These are phyloP conservation scores for Pleodorina starrii DNA, from an alignment of 139 green algal genomes.

Conservation along the genomic window DNA sequence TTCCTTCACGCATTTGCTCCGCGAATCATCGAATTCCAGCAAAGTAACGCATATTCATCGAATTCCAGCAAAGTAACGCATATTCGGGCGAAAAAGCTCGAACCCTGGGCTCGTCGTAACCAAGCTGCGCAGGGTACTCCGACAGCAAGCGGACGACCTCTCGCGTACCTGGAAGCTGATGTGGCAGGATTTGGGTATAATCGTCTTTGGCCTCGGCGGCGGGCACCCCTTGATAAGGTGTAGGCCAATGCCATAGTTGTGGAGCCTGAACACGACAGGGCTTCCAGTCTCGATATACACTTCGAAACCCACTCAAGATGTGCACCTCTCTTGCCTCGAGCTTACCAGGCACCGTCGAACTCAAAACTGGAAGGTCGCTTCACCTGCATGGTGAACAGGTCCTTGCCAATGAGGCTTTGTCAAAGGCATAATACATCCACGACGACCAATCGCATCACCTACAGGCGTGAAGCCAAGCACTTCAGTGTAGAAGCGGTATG, in stretches of 20 bases:
- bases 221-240: slow-evolving; percentile 78
- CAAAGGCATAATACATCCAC: no score
- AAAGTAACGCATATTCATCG: no score
- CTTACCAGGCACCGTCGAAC: slow-evolving; percentile 82
- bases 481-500: slow-evolving; percentile 73
- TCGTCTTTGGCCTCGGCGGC: slow-evolving; percentile 25
- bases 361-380: slow-evolving; percentile 73
- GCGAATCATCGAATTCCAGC: no score
- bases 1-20: no score
- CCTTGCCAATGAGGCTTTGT: background rate
- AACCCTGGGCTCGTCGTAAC: no score
- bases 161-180: slow-evolving; percentile 80
- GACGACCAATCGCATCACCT: no score
- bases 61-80: no score
- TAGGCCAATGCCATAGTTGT: slow-evolving; percentile 77
- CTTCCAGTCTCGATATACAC: background rate
- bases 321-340: background rate
- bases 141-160: no score
- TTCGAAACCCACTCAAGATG: background rate
- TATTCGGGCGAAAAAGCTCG: no score
- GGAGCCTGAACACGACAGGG: slow-evolving; percentile 66
- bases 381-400: slow-evolving; percentile 51
- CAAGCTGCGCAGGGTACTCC: no score
- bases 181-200: slow-evolving; percentile 81
- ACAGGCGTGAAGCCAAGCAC: slow-evolving; percentile 75